Base-by-base conservation (phyloP, 805 yeast genomes). In the Wickerhamomyces strasburgensis region DNA sequence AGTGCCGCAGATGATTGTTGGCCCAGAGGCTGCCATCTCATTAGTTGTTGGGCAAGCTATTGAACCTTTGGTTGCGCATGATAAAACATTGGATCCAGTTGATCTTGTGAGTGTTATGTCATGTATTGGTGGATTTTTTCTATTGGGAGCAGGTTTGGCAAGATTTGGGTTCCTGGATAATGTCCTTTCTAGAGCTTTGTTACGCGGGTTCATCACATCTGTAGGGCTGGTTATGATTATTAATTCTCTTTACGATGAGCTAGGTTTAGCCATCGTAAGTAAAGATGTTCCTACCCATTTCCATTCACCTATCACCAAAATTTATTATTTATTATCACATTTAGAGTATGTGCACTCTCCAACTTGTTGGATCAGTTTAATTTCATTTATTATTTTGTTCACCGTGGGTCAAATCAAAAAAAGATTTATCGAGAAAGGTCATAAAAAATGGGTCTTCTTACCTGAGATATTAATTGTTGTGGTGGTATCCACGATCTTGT, bases 1-100 rank as follows among this genome's bases (percentile, higher is more conserved):
- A 0, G 94, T 87, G 1, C 96, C 96, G 0, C 81, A 80, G 41
- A 76, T 88, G 82, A 78, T 87, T 27, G 94, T 88, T 14, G 96
- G 96, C 0, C 96, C 96, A 1, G 94, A 88, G 57, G 89, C 90
- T 14, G 89, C 95, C 1, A 78, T 86, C 7, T 84, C 94, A 0
- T 65, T 89, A 49, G 78, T 88, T 11, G 78, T 84, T 18, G 96
- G 96, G 2, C 90, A 83, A 49, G 77, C 82, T 0, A 75, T 85
- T 8, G 83, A 80, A 41, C 74, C 70, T n/a, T 56, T 69, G 31
- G 48, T 69, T 17, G 68, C 63, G 16, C 77, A 64, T 47, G 62
- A 64, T 42, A 62, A 49, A 10, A 62, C 58, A 18, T 48, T 74
- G 10, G 64, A 64, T 31, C 65, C 76, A 0, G 68, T 76, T 25